Base-by-base conservation (phyloP, 2,329 filamentous ascomycete species). In the Triangularia verruculosa region DNA sequence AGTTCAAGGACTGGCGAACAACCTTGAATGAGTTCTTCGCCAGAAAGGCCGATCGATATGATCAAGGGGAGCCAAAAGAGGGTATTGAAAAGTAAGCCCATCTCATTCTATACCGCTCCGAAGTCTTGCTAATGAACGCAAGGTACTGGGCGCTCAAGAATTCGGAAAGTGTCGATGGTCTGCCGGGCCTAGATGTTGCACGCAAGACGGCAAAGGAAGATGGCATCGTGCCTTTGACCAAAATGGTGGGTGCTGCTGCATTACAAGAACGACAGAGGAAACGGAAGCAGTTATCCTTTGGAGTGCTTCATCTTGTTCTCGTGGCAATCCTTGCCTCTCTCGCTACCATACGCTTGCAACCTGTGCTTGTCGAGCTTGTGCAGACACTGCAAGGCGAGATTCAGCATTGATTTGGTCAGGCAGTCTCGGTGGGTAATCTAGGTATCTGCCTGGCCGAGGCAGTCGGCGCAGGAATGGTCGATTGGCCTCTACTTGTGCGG, bases 71-170 rank as follows among this genome's bases (percentile, higher is more conserved):
- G 27, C 70, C 73, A 32, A 73, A 75, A 15, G 77, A 79, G 65
- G 76, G 71, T 39, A 74, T 78, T 67, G 73, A 72, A 15, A 71
- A 69, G 73, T 74, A 53, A 53, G 68, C 61, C 4, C 3, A 13
- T 1, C 17, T 8, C n/a, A 28, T n/a, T 7, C n/a, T 11, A 28
- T 25, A 17, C 34, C 1, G 9, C 7, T 32, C 7, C 22, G n/a
- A 53, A 25, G 15, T 15, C 22, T 12, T 53, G 43, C 61, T 61
- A 24, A 65, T 20, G 5, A 8, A 2, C n/a, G 2, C 65, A 20
- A 77, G 75, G 24, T 79, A 79, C 66, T 79, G 77, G 77, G 77
- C 77, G 0, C 64, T 70, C 43, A 79, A 79, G 67, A 79, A 77
- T 58, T 70, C 76, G 0, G 76, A 70, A 67, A 78, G 76, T 53